phyloP scores from a whole-genome alignment of 208 protist genomes.

The Leishmania turanica region DNA sequence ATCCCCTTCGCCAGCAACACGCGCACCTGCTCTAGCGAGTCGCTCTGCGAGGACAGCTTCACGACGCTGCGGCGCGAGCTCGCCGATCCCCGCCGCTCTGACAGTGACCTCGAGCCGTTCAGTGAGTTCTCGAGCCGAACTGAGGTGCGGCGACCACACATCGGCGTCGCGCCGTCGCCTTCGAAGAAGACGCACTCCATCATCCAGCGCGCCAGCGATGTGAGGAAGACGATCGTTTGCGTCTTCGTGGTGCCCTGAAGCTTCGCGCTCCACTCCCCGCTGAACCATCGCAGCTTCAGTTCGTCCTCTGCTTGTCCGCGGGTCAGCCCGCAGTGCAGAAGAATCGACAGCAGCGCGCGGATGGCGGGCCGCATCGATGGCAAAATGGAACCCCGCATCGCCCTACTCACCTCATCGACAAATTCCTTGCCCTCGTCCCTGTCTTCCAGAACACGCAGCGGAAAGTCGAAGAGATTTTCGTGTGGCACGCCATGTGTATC shows the following conservation, averaged over 20 bases:
- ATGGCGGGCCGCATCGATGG: conserved; percentile 83
- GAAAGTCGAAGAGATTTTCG: conserved; percentile 35
- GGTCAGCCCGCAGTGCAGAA: conserved; percentile 74
- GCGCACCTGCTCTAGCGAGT: conserved; percentile 81
- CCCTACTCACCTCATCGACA: conserved; percentile 66
- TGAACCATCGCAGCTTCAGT: conserved; percentile 88
- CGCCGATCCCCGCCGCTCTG: conserved; percentile 58
- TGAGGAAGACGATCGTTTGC: conserved; percentile 54
- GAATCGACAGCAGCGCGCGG: conserved; percentile 77
- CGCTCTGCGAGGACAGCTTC: conserved; percentile 47
- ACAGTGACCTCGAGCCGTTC: conserved; percentile 55
- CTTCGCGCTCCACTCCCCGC: conserved; percentile 84
- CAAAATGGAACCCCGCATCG: conserved; percentile 74
- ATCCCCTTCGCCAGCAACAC: conserved; percentile 62
- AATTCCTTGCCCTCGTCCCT: conserved; percentile 56
- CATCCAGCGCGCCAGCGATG: conserved; percentile 74
- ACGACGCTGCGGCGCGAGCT: conserved; percentile 68
- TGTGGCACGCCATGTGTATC: conserved; percentile 37
- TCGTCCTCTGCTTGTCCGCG: conserved; percentile 76
- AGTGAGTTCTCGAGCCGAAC: conserved; percentile 43
- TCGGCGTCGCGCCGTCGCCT: conserved; percentile 21
- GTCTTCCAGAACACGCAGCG: conserved; percentile 63
- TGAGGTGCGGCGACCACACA: conserved; percentile 35
- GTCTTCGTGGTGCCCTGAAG: conserved; percentile 72
- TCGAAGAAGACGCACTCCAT: conserved; percentile 53